A percentile compares a stretch with the other conserved stretches of the same genome.
Evolutionary conservation across 352 stramenopile species (phyloP).

Genomic region (Phytophthora podocarpi): DNA sequence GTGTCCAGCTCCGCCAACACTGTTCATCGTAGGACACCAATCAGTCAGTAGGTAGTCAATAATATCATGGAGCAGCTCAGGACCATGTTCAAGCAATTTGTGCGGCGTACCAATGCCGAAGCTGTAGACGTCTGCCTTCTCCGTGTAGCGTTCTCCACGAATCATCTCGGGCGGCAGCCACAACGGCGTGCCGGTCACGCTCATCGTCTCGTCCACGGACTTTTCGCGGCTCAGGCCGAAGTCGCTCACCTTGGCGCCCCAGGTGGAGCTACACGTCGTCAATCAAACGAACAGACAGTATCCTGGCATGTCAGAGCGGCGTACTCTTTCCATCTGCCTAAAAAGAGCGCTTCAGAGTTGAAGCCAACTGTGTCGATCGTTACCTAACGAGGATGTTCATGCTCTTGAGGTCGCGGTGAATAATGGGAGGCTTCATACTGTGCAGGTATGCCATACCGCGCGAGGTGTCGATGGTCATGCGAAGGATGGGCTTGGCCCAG

Average conservation of each 20-base stretch:
- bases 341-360: not conserved
- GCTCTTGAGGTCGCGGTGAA: conserved; percentile 98
- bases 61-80: not conserved
- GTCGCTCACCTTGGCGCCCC: conserved; percentile 95
- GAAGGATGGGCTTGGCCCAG: conserved; percentile 86
- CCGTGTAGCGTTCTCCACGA: conserved; percentile 85
- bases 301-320: conserved; percentile 22
- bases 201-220: conserved; percentile 96
- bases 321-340: conserved; percentile 1
- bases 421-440: conserved; percentile 97
- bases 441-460: conserved; percentile 98
- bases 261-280: conserved; percentile 62
- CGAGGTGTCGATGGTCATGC: conserved; percentile 91
- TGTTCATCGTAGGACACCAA: conserved; percentile 25
- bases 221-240: conserved; percentile 98
- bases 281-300: conserved; percentile 13
- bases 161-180: conserved; percentile 91
- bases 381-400: conserved; percentile 91
- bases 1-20: conserved; percentile 86
- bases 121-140: conserved; percentile 90
- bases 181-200: conserved; percentile 80
- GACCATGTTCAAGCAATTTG: not conserved
- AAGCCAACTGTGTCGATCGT: conserved; percentile 13
- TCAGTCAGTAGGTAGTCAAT: conserved; percentile 1
- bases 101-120: conserved; percentile 76